Evolutionary conservation across 352 stramenopile species (phyloP).

Genomic region (Globisporangium nunn): DNA sequence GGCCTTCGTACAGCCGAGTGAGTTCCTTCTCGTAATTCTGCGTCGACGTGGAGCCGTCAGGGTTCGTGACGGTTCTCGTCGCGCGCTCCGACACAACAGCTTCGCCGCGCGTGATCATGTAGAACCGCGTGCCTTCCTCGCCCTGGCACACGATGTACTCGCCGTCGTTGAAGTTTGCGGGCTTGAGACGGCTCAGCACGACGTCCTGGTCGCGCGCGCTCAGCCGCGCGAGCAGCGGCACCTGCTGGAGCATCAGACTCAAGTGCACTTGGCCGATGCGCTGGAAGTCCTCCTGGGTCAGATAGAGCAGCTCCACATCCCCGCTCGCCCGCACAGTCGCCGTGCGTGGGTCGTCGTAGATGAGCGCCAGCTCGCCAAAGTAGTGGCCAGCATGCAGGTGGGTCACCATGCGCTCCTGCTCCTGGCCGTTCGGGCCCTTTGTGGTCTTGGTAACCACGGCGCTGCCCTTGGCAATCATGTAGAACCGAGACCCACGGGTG

Average conservation of each 20-base stretch:
- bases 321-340: conserved; percentile 71
- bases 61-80: conserved; percentile 12
- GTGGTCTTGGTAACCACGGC: conserved; percentile 82
- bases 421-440: conserved; percentile 20
- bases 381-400: conserved; percentile 88
- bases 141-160: conserved; percentile 88
- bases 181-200: conserved; percentile 72
- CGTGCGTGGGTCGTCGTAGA: conserved; percentile 87
- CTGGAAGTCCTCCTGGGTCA: conserved; percentile 86
- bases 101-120: conserved; percentile 86
- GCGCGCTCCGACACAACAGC: conserved; percentile 76
- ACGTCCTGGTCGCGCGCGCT: conserved; percentile 73
- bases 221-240: conserved; percentile 65
- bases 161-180: conserved; percentile 77
- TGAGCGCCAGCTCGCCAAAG: conserved; percentile 90
- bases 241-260: conserved; percentile 85
- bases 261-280: conserved; percentile 82
- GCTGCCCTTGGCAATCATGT: conserved; percentile 87
- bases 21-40: conserved; percentile 69
- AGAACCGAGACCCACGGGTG: conserved; percentile 78
- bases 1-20: conserved; percentile 80
- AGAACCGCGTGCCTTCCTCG: conserved; percentile 83
- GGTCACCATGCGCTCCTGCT: conserved; percentile 82
- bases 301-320: conserved; percentile 76
- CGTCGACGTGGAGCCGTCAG: conserved; percentile 9